Conservation (phyloP, 495 filamentous ascomycete species). For the Xylaria cubensis region DNA sequence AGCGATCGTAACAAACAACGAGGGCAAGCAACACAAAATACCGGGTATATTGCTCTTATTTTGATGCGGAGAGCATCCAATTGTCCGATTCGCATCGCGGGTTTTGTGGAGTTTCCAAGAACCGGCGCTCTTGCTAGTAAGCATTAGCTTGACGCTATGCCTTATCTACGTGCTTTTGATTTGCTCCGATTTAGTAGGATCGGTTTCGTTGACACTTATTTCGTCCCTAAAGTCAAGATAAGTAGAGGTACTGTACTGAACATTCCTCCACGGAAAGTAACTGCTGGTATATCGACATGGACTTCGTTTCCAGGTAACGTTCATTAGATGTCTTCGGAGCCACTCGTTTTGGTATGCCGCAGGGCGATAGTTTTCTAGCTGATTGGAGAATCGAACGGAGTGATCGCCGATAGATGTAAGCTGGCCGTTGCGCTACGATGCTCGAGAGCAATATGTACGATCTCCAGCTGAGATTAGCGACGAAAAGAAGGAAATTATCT, state of each 20-base stretch:
- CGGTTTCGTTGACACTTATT: not conserved
- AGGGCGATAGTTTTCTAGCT: not conserved
- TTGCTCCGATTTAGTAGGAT: not conserved
- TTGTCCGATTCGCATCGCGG: not conserved
- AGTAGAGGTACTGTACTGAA: constrained; percentile 14
- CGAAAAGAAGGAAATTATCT: constrained; percentile 18
- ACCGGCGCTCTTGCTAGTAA: constrained; percentile 10
- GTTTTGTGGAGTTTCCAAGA: not conserved
- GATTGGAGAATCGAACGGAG: not conserved
- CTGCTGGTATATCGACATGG: constrained; percentile 13
- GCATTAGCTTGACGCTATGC: not conserved
- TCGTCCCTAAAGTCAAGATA: not conserved
- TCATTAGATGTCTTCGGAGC: not conserved
- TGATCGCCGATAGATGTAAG: not conserved
- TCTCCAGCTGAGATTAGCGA: not conserved
- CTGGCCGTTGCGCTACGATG: not conserved
- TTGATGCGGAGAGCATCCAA: not conserved
- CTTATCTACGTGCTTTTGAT: not conserved
- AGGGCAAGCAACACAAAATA: not conserved
- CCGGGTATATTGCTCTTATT: not conserved
- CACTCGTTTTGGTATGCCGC: constrained; percentile 7
- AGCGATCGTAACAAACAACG: not conserved
- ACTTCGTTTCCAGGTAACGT: not conserved
- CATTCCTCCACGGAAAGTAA: not conserved
- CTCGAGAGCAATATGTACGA: not conserved